phyloP scores from a whole-genome alignment of 768 basidiomycete genomes.

The Chalciporus sphaerocephalus region DNA sequence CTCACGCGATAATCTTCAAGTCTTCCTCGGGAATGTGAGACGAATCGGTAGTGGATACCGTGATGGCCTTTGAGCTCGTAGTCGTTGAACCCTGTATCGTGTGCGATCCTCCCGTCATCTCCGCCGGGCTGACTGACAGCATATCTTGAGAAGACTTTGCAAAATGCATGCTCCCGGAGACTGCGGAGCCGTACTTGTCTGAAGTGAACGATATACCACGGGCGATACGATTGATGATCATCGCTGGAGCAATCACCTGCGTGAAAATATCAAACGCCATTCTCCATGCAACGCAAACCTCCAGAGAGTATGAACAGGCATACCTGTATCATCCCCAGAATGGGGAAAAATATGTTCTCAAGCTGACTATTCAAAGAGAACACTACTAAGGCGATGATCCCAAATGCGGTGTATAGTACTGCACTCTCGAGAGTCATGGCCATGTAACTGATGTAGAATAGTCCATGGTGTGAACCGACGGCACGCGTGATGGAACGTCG shows the following conservation, averaged over 20 bases:
- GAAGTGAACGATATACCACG: not conserved
- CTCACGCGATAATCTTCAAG: too few relatives aligned
- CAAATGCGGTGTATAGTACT: conserved; percentile 12
- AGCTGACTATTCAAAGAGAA: conserved; percentile 22
- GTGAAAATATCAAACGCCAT: not conserved
- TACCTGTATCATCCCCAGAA: conserved; percentile 22
- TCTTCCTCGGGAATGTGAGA: too few relatives aligned
- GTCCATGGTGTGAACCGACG: conserved; percentile 9
- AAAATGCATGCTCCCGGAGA: too few relatives aligned
- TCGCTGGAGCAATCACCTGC: not conserved
- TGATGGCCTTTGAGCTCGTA: too few relatives aligned
- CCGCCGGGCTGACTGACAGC: too few relatives aligned
- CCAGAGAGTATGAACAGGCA: not conserved
- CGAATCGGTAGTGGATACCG: too few relatives aligned
- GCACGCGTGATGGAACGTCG: conserved; percentile 10
- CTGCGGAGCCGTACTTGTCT: too few relatives aligned
- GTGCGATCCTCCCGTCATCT: too few relatives aligned
- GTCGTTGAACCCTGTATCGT: too few relatives aligned
- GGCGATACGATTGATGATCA: not conserved
- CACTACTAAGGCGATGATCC: conserved; percentile 8
- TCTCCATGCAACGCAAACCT: too few relatives aligned
- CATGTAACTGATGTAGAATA: conserved; percentile 23
- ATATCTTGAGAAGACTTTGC: too few relatives aligned
- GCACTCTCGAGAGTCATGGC: conserved; percentile 27
- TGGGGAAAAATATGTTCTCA: conserved; percentile 21